Percentiles rank a stretch among this genome's conserved stretches.
These are phyloP conservation scores for Melampsora larici-populina DNA, from an alignment of 1,284 basidiomycete species.

Conservation along the genomic window DNA sequence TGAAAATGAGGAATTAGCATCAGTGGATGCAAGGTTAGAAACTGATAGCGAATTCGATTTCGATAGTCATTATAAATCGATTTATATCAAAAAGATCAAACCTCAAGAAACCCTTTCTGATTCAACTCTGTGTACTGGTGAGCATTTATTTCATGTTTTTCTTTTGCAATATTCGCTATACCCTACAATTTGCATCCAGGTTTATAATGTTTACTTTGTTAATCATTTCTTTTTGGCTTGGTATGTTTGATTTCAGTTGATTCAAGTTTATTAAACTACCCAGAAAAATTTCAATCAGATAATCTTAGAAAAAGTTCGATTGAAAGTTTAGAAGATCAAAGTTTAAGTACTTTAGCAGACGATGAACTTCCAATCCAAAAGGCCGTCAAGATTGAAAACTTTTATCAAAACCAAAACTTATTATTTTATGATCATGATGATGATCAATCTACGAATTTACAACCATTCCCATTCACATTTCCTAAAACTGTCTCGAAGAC, in stretches of 20 bases:
- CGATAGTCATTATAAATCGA: not conserved
- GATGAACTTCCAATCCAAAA: too few relatives aligned
- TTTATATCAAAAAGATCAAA: not conserved
- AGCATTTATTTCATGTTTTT: not conserved
- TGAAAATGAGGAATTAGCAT: slow-evolving; percentile 7
- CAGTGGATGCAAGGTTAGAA: not conserved
- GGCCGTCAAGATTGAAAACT: too few relatives aligned
- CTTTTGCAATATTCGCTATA: not conserved
- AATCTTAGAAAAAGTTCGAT: not conserved
- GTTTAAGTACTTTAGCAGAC: too few relatives aligned
- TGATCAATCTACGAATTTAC: not conserved
- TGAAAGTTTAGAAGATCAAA: too few relatives aligned
- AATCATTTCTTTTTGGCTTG: not conserved
- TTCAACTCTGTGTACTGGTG: not conserved
- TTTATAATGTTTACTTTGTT: not conserved
- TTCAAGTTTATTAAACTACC: not conserved
- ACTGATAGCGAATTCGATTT: not conserved
- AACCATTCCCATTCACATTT: not conserved
- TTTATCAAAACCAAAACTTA: not conserved
- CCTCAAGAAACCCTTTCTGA: not conserved
- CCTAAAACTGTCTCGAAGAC: not conserved
- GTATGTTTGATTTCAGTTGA: not conserved
- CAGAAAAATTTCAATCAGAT: not conserved
- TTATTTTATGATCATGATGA: not conserved
- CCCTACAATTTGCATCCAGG: not conserved